Evolutionary conservation across 257 asterid genomes (phyloP).

Genomic region (Plantago elongata): DNA sequence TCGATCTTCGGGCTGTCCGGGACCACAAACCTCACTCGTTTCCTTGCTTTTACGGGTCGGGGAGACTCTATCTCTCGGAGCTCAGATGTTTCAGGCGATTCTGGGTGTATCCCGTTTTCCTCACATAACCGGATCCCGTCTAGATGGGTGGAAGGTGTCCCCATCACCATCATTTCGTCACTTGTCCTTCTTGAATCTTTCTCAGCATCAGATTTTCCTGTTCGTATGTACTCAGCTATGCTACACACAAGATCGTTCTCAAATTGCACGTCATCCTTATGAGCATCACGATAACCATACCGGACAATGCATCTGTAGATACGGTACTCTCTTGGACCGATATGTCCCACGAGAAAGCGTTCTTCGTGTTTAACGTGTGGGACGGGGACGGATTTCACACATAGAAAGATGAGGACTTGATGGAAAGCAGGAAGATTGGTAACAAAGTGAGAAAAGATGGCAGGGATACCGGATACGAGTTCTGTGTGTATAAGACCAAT

Average conservation of each 20-base stretch:
- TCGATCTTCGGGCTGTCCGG: conserved; percentile 66
- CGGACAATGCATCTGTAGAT: conserved; percentile 81
- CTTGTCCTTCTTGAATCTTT: conserved; percentile 18
- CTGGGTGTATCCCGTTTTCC: conserved; percentile 24
- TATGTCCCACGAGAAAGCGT: conserved; percentile 73
- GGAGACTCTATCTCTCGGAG: conserved; percentile 38
- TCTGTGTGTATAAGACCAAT: conserved; percentile 92
- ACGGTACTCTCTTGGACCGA: conserved; percentile 72
- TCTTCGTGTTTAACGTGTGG: conserved; percentile 81
- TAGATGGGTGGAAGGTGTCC: conserved; percentile 59
- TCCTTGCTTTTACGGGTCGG: conserved; percentile 28
- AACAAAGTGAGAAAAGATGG: conserved; percentile 88
- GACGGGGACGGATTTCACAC: conserved; percentile 78
- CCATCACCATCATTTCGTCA: conserved; percentile 66
- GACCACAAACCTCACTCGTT: conserved; percentile 66
- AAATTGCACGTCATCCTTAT: conserved; percentile 65
- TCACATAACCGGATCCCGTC: conserved; percentile 39
- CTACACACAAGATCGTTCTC: conserved; percentile 81
- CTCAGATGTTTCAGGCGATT: conserved; percentile 45
- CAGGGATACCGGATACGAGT: conserved; percentile 86
- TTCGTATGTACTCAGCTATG: conserved; percentile 73
- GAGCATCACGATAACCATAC: conserved; percentile 85
- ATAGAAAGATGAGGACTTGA: conserved; percentile 77
- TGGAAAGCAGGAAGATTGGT: conserved; percentile 94
- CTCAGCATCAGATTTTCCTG: conserved; percentile 24